phyloP scores from a whole-genome alignment of 495 filamentous ascomycete genomes.

The Letharia lupina region DNA sequence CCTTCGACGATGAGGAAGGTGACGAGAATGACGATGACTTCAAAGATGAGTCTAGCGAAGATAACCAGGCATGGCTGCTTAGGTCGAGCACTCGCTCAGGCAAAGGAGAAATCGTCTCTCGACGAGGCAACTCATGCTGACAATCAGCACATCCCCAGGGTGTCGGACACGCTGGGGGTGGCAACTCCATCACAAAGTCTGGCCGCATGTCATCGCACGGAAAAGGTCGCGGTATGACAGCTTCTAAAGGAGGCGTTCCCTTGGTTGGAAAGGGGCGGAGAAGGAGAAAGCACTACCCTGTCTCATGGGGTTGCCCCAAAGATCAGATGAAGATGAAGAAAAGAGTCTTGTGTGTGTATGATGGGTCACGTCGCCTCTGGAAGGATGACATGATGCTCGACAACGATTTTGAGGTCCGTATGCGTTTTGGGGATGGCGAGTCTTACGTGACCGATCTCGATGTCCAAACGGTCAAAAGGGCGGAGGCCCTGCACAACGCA shows the following conservation, averaged over 20 bases:
- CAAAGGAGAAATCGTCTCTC: constrained; percentile 39
- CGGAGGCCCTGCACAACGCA: constrained; percentile 66
- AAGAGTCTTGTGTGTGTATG: constrained; percentile 87
- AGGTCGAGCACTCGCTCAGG: constrained; percentile 36
- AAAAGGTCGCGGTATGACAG: constrained; percentile 38
- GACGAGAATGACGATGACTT: constrained; percentile 59
- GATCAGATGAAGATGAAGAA: constrained; percentile 97
- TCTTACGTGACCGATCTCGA: constrained; percentile 90
- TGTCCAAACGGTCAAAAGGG: constrained; percentile 78
- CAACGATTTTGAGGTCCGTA: constrained; percentile 85
- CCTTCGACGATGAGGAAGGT: constrained; percentile 49
- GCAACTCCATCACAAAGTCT: constrained; percentile 42
- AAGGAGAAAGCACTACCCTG: constrained; percentile 85
- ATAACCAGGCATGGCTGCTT: constrained; percentile 41
- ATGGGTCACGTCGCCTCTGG: constrained; percentile 77
- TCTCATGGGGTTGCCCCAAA: constrained; percentile 81
- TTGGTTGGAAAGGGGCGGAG: constrained; percentile 62
- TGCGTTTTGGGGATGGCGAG: constrained; percentile 57
- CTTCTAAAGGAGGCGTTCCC: constrained; percentile 46
- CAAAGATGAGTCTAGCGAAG: constrained; percentile 50
- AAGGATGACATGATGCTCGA: constrained; percentile 99
- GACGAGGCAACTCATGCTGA: constrained; percentile 43
- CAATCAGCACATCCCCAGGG: constrained; percentile 50
- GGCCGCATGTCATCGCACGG: constrained; percentile 31
- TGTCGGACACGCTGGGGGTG: constrained; percentile 46